Evolutionary conservation across 192 early-diverging fungal species (phyloP).

Genomic region (Linnemannia elongata): DNA sequence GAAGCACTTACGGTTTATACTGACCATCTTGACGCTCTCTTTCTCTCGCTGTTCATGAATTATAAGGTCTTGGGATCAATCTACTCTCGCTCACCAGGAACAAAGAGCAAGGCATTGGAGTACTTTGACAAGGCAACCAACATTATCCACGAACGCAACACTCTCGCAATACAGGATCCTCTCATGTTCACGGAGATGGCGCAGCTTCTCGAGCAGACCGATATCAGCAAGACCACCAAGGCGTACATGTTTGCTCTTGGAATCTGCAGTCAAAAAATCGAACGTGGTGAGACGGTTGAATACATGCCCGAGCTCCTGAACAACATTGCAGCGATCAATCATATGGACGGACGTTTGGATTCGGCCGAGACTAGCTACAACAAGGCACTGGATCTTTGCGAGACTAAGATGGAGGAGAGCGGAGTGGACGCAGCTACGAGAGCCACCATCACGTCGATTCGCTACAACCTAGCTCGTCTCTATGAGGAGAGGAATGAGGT

Average conservation of each 20-base stretch:
- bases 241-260: conserved; percentile 60
- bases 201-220: conserved; percentile 72
- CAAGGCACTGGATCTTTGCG: conserved; percentile 61
- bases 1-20: neutral
- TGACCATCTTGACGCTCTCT: neutral
- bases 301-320: conserved; percentile 82
- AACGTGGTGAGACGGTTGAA: conserved; percentile 45
- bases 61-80: conserved; percentile 70
- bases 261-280: conserved; percentile 50
- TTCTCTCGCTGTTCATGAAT: neutral
- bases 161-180: conserved; percentile 61
- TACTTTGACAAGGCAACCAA: conserved; percentile 75
- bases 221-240: conserved; percentile 59
- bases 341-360: conserved; percentile 59
- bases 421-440: conserved; percentile 53
- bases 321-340: conserved; percentile 87
- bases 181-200: conserved; percentile 75
- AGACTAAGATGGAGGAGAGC: conserved; percentile 24
- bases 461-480: conserved; percentile 84
- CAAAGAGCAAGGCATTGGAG: conserved; percentile 74
- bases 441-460: conserved; percentile 67
- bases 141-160: conserved; percentile 66
- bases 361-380: conserved; percentile 61
- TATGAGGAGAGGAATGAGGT: conserved; percentile 71
- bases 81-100: conserved; percentile 71